Base-by-base conservation (phyloP, 345 rosid genomes). In the Corchorus capsularis region DNA sequence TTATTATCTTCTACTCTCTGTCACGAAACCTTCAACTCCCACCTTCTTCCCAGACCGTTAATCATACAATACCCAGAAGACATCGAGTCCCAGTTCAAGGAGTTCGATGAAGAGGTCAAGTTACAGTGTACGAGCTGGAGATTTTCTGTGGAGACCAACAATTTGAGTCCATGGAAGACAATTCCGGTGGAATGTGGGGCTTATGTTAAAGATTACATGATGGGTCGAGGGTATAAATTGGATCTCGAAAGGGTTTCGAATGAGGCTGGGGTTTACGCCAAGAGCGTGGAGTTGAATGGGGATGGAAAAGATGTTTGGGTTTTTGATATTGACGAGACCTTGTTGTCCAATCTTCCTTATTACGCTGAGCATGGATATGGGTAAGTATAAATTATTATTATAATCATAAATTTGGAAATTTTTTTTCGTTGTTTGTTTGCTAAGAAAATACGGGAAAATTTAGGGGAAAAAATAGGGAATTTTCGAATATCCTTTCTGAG, bases 101-200 rank as follows among this genome's bases (percentile, higher is more conserved):
- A 82, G 75, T 37, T 77, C n/a, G 87, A 79, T 4, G 88, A 85
- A 41, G 93, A 89, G 60, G 62, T 90, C 54, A 71, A 77, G 56
- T 57, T 91, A 19, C 85, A 83, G 78, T 95, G 99, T 75, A 88
- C 89, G 11, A 95, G 96, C 85, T 95, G 99, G 99, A 90, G 99
- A 73, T 87, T 93, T 72, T 84, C 93, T 5, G 98, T 77, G 73
- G 98, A 95, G 85, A 86, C 94, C 16, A 92, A 92, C 78, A 93
- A 95, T 76, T 80, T 92, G 73, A 82, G 80, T 41, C 98, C 96
- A 5, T 95, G 99, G 99, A 87, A 82, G 80, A 85, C 87, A n/a
- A 82, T 93, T 62, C 98, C 98, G 1, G 78, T 11, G 69, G 93
- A 93, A 69, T 95, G 99, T 55, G 83, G 69, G 46, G 92, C 79